Evolutionary conservation across 2,329 filamentous ascomycete species (phyloP).

Genomic region (Mollisia scopiformis): DNA sequence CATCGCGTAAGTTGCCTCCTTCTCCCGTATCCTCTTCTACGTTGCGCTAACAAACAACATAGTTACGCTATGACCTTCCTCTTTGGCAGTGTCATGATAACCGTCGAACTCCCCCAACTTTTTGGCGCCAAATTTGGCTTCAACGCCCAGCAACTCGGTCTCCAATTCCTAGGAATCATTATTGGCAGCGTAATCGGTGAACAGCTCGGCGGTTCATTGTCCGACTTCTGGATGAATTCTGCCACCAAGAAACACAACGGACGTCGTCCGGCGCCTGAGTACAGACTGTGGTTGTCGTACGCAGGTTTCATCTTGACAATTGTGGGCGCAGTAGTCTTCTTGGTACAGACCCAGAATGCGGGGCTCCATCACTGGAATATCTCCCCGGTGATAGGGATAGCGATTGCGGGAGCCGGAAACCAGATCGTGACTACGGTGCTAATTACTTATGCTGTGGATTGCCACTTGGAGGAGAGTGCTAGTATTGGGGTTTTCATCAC

Average conservation of each 20-base stretch:
- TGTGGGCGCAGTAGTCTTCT: conserved; percentile 56
- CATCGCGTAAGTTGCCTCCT: too few relatives aligned
- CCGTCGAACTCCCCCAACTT: conserved; percentile 62
- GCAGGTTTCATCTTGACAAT: conserved; percentile 53
- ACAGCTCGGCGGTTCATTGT: conserved; percentile 51
- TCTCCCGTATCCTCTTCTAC: too few relatives aligned
- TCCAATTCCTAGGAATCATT: conserved; percentile 60
- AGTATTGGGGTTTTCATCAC: conserved; percentile 62
- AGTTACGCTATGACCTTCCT: conserved; percentile 62
- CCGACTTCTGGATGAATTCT: conserved; percentile 54
- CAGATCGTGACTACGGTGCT: conserved; percentile 64
- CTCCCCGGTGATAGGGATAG: conserved; percentile 57
- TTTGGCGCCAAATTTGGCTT: conserved; percentile 58
- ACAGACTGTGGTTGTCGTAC: conserved; percentile 60
- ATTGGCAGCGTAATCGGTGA: conserved; percentile 60
- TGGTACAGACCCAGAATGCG: conserved; percentile 51
- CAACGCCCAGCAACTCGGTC: conserved; percentile 58
- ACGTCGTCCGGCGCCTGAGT: conserved; percentile 48
- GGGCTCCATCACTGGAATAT: conserved; percentile 52
- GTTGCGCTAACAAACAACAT: too few relatives aligned
- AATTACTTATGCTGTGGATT: conserved; percentile 63
- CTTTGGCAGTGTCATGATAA: conserved; percentile 54
- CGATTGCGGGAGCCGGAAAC: conserved; percentile 55
- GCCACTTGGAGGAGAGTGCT: conserved; percentile 53
- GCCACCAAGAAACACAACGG: conserved; percentile 40